Percentiles rank a stretch among this genome's conserved stretches.
phyloP scores from a whole-genome alignment of 495 filamentous ascomycete species.

The Aspergillus homomorphus region DNA sequence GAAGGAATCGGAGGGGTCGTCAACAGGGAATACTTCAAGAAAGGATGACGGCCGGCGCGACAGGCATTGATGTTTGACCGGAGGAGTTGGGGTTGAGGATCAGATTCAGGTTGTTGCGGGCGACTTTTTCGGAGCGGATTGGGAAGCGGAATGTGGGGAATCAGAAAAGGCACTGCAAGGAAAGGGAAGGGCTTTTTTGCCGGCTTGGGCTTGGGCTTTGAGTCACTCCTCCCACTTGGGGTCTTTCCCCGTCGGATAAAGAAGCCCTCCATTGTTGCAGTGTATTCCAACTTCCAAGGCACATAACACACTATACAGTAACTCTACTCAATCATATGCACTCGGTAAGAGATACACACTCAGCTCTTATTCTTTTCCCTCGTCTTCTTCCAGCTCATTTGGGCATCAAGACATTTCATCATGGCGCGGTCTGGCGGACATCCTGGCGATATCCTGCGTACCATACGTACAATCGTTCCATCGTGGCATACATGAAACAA shows the following conservation, averaged over 20 bases:
- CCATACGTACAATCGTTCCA: conserved; percentile 13
- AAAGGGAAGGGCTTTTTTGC: conserved; percentile 33
- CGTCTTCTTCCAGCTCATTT: conserved; percentile 8
- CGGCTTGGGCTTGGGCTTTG: no score
- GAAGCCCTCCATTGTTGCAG: conserved; percentile 3
- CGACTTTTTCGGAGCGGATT: conserved; percentile 18
- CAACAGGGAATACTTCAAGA: background rate
- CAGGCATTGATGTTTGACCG: background rate
- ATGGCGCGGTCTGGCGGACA: background rate
- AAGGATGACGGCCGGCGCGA: background rate
- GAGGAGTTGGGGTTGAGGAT: conserved; percentile 2
- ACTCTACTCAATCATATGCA: no score
- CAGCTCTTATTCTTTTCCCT: no score
- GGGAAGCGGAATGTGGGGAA: conserved; percentile 29
- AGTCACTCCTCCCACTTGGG: background rate
- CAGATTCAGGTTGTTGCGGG: conserved; percentile 22
- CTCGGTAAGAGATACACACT: no score
- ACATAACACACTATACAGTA: background rate
- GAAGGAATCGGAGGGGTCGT: background rate
- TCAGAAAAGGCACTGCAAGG: conserved; percentile 22
- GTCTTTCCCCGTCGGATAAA: background rate
- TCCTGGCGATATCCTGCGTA: conserved; percentile 9
- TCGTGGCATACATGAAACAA: conserved; percentile 26
- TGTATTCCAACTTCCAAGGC: background rate
- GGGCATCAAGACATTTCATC: conserved; percentile 8